Percentiles rank a stretch among this genome's conserved stretches.
These are phyloP conservation scores for Clarkia xantiana DNA, from an alignment of 345 rosid genomes.

Conservation along the genomic window DNA sequence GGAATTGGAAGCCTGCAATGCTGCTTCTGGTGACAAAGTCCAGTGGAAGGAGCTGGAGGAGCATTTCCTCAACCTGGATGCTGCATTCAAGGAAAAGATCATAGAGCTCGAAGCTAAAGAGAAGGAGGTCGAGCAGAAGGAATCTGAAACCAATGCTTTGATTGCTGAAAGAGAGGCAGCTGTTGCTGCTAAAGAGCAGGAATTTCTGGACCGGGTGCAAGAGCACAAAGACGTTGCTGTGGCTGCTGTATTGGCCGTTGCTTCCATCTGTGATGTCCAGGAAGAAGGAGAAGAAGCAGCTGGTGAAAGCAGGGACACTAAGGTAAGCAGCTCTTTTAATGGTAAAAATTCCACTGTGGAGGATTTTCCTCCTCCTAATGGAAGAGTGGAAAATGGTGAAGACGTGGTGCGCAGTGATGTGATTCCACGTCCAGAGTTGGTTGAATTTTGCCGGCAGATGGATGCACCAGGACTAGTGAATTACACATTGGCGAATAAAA, in stretches of 20 bases:
- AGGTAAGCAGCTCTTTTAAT: conserved; percentile 47
- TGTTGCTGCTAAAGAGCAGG: conserved; percentile 41
- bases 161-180: conserved; percentile 29
- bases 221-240: conserved; percentile 49
- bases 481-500: conserved; percentile 32
- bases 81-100: conserved; percentile 19
- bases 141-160: conserved; percentile 19
- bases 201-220: conserved; percentile 38
- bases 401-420: conserved; percentile 19
- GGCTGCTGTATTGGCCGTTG: conserved; percentile 26
- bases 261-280: conserved; percentile 16
- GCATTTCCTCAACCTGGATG: conserved; percentile 30
- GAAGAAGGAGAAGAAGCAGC: conserved; percentile 13
- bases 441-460: conserved; percentile 49
- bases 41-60: conserved; percentile 23
- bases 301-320: conserved; percentile 22
- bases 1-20: no score
- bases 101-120: conserved; percentile 37
- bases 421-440: conserved; percentile 36
- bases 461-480: conserved; percentile 45
- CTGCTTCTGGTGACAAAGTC: no score
- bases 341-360: conserved; percentile 24
- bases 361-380: conserved; percentile 21
- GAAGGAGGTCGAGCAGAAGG: conserved; percentile 31
- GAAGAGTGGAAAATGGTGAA: conserved; percentile 22